phyloP scores from a whole-genome alignment of 73 alveolate genomes.

The Symbiodinium pilosum region DNA sequence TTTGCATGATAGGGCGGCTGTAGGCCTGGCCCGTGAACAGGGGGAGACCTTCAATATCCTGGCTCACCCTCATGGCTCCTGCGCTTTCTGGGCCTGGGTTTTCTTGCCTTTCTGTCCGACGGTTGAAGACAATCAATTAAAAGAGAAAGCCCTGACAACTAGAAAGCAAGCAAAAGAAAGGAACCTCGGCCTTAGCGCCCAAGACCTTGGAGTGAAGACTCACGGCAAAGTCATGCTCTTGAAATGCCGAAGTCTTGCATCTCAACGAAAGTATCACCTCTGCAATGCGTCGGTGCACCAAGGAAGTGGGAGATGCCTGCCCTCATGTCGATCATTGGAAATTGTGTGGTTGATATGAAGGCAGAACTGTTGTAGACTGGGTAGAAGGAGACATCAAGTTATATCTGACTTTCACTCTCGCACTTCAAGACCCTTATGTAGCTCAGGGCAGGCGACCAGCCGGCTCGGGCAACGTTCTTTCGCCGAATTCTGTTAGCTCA shows the following conservation, averaged over 20 bases:
- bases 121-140: background rate
- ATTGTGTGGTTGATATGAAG: too few relatives aligned
- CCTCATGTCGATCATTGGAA: too few relatives aligned
- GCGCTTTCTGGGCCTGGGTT: background rate
- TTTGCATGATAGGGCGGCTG: too few relatives aligned
- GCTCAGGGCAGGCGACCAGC: conserved; percentile 12
- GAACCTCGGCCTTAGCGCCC: background rate
- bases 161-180: too few relatives aligned
- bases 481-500: background rate
- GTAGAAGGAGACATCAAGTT: too few relatives aligned
- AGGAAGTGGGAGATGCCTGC: conserved; percentile 5
- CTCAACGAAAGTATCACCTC: background rate
- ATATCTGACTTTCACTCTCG: too few relatives aligned
- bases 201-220: background rate
- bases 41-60: too few relatives aligned
- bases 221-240: background rate
- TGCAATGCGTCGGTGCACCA: background rate
- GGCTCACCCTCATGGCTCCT: background rate
- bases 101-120: background rate
- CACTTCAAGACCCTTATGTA: background rate
- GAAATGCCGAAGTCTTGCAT: background rate
- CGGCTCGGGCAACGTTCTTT: background rate
- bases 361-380: too few relatives aligned
- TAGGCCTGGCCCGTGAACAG: too few relatives aligned
- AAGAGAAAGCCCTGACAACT: background rate